Base-by-base conservation (phyloP, 177 flowering plant species). In the Tripterygium wilfordii region DNA sequence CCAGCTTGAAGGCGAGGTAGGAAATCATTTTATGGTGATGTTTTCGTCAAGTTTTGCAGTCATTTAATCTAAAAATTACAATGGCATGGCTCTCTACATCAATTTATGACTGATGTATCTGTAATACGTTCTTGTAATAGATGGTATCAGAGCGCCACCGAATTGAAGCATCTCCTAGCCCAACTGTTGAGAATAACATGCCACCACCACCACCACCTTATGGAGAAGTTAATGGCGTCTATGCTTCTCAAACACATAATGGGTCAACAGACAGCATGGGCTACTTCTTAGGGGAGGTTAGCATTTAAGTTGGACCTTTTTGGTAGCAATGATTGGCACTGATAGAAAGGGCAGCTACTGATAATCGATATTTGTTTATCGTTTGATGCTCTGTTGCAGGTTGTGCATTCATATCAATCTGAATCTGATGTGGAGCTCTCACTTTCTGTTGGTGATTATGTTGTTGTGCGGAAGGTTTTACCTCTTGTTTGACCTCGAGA, bases 1-100 rank as follows among this genome's bases (percentile, higher is more conserved):
- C 60, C 94, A 80, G 61, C 94, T 92, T 60, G 95, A 88, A 67
- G 69, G 68, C 23, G 94, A 92, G 83, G 96, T 88, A 60, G 42
- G 48, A 12, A 33, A 14, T 30, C 1, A 10, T 30, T 12, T 32
- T 10, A 10, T 16, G 14, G 28, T 16, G 25, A 45, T 8, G 36
- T 43, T 43, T 47, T 42, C 2, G n/a, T 29, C 18, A 9, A 17
- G 14, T 40, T 22, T 17, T 20, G n/a, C 8, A 18, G 6, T 42
- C 25, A n/a, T 18, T 41, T 14, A 26, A 33, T 2, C 20, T 39
- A 41, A 15, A 2, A 15, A 20, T 20, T 38, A 12, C 1, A 18
- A 38, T 19, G 1, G 1, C 3, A 8, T 38, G 42, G 24, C 17
- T 2, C 16, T 5, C 21, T 21, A 22, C 8, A 19, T 20, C 2